Percentiles rank a stretch among this genome's conserved stretches.
These are phyloP conservation scores for Phanerochaete sordida DNA, from an alignment of 768 basidiomycete species.

Conservation along the genomic window DNA sequence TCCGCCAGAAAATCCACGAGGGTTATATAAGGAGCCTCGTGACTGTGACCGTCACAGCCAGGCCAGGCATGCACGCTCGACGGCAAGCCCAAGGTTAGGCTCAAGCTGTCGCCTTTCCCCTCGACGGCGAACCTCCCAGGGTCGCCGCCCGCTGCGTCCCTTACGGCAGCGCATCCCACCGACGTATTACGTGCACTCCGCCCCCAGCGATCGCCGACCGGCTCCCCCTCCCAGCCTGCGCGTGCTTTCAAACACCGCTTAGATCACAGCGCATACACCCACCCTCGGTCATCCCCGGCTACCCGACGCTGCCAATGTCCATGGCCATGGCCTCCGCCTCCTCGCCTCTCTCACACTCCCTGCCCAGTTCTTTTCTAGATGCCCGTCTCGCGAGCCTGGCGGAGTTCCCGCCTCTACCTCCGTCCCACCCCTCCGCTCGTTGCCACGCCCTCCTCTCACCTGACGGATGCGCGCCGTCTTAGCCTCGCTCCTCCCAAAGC, in stretches of 20 bases:
- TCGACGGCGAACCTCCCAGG: background rate
- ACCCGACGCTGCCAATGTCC: background rate
- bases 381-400: background rate
- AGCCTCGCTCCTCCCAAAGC: too few species aligned
- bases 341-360: background rate
- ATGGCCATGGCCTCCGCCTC: background rate
- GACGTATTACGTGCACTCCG: background rate
- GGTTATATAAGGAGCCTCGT: conserved; percentile 1
- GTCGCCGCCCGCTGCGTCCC: background rate
- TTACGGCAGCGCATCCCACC: conserved; percentile 1
- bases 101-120: background rate
- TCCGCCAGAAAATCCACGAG: conserved; percentile 6
- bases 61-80: too few species aligned
- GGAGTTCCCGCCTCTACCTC: background rate
- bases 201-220: background rate
- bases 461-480: too few species aligned
- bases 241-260: background rate
- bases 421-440: background rate
- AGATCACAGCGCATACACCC: too few species aligned
- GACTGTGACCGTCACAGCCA: background rate
- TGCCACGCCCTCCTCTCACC: too few species aligned
- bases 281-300: background rate
- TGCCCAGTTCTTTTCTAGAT: background rate
- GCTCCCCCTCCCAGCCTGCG: background rate
- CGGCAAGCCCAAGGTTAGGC: too few species aligned